A percentile compares a stretch with the other conserved stretches of the same genome.
Evolutionary conservation across 2,329 filamentous ascomycete species (phyloP).

Genomic region (Cryphonectria japonica): DNA sequence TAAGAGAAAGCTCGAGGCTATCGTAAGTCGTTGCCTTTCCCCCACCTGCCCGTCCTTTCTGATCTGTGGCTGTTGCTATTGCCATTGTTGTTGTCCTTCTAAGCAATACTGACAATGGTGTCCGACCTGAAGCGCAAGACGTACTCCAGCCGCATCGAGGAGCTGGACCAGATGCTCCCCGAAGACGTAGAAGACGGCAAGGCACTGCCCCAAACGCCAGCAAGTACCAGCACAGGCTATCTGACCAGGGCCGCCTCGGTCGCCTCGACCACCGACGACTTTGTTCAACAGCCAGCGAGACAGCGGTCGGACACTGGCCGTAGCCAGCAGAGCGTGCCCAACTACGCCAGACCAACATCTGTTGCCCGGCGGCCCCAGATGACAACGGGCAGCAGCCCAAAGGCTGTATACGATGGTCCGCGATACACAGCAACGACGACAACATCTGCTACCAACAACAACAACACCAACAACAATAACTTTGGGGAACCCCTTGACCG

Average conservation of each 20-base stretch:
- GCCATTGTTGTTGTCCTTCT: not conserved
- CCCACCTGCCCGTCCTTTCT: too few species aligned
- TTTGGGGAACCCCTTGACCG: conserved; percentile 40
- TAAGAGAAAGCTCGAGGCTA: conserved; percentile 86
- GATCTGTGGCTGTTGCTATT: conserved; percentile 40
- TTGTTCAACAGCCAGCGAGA: conserved; percentile 37
- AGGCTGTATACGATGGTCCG: conserved; percentile 32
- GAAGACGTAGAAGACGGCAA: conserved; percentile 64
- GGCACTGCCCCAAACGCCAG: conserved; percentile 72
- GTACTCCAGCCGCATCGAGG: conserved; percentile 87
- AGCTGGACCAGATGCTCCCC: conserved; percentile 75
- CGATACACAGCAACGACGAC: conserved; percentile 35
- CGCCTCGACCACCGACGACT: conserved; percentile 14
- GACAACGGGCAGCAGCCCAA: conserved; percentile 35
- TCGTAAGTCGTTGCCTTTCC: conserved; percentile 63
- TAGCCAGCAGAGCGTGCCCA: conserved; percentile 33
- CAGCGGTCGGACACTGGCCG: conserved; percentile 48
- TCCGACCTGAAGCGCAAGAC: conserved; percentile 70
- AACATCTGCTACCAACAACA: conserved; percentile 26
- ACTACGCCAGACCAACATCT: conserved; percentile 35
- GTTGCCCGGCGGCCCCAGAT: conserved; percentile 31
- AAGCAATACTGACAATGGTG: conserved; percentile 2
- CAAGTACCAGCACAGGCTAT: conserved; percentile 52
- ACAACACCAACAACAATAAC: conserved; percentile 36
- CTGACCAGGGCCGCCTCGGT: conserved; percentile 22